Base-by-base conservation (phyloP, 345 rosid species). In the Atalantia buxifolia region DNA sequence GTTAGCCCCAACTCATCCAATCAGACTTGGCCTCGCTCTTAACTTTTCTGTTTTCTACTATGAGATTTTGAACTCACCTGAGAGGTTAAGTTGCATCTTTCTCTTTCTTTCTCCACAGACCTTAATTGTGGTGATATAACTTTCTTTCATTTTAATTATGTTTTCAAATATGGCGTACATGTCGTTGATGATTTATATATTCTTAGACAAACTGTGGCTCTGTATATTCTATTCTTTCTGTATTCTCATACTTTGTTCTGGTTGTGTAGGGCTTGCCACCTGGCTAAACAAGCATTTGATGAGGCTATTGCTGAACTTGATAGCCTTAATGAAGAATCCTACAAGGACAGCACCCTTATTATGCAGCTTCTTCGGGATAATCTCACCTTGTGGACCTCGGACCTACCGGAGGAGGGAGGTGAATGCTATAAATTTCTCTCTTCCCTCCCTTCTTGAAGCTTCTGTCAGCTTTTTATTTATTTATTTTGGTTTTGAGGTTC, bases 361-460 rank as follows among this genome's bases (percentile, higher is more conserved):
- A 90, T 94, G 98, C 97, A 92, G 77, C 95, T 92, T 81, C 93
- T 94, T 19, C 88, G 98, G 87, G 98, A 94, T 80, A 92, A 92
- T 78, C 94, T 92, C 85, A 87, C 95, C 31, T 71, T 92, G 56
- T 94, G 95, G 97, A 92, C 97, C 76, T 85, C 97, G 6, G 95
- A 92, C 87, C 80, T 92, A 76, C 92, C 93, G 1, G 97, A 93
- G 66, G 98, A 92, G 80, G 94, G 90, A 87, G 98, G 98, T 92
- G 82, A 85, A 36, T 78, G 35, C 27, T 12, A 25, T 56, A n/a
- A 25, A 42, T 60, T 66, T 48, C 64, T 31, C 30, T 18, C 22
- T 75, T 22, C 9, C 56, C 7, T 45, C 7, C 13, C 31, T 57
- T 40, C 38, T 5, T 66, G 65, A 35, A 35, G 24, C 60, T 42